phyloP scores from a whole-genome alignment of 2,329 filamentous ascomycete genomes.

The Metarhizium anisopliae region DNA sequence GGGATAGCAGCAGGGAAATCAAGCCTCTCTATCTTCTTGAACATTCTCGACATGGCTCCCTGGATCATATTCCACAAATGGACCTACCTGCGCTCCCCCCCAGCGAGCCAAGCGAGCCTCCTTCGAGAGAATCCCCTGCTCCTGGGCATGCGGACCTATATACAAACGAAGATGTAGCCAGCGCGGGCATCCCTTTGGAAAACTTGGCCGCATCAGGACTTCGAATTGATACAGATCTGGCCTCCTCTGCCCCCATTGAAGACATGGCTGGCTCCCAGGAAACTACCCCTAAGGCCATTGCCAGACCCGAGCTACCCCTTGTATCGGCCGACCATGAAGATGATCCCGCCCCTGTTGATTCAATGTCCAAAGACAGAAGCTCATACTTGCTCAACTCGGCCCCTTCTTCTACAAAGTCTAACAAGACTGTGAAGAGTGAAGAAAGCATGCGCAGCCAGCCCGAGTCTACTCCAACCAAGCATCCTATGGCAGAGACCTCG shows the following conservation, averaged over 20 bases:
- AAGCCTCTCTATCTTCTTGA: constrained; percentile 79
- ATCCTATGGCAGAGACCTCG: constrained; percentile 6
- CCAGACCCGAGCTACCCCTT: constrained; percentile 19
- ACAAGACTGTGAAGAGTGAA: constrained; percentile 16
- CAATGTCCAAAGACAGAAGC: constrained; percentile 33
- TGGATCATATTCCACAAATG: constrained; percentile 20
- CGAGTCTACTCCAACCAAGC: constrained; percentile 17
- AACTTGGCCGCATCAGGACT: constrained; percentile 19
- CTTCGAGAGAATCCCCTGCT: constrained; percentile 25
- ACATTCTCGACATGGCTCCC: constrained; percentile 34
- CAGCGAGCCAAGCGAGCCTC: constrained; percentile 22
- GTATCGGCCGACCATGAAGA: constrained; percentile 17
- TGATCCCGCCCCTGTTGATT: constrained; percentile 30
- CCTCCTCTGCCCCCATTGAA: constrained; percentile 21
- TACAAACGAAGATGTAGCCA: constrained; percentile 19
- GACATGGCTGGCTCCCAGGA: constrained; percentile 54
- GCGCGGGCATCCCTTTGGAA: constrained; percentile 11
- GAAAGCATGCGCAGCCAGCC: constrained; percentile 12
- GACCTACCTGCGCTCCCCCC: constrained; percentile 42
- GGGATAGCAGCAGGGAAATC: constrained; percentile 60
- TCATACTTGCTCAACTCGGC: constrained; percentile 32
- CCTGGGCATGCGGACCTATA: constrained; percentile 19
- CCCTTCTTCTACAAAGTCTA: constrained; percentile 23
- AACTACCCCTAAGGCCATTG: constrained; percentile 56
- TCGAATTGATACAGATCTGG: constrained; percentile 30